These are phyloP conservation scores for Terfezia boudieri DNA, from an alignment of 495 filamentous ascomycete species.

Conservation along the genomic window DNA sequence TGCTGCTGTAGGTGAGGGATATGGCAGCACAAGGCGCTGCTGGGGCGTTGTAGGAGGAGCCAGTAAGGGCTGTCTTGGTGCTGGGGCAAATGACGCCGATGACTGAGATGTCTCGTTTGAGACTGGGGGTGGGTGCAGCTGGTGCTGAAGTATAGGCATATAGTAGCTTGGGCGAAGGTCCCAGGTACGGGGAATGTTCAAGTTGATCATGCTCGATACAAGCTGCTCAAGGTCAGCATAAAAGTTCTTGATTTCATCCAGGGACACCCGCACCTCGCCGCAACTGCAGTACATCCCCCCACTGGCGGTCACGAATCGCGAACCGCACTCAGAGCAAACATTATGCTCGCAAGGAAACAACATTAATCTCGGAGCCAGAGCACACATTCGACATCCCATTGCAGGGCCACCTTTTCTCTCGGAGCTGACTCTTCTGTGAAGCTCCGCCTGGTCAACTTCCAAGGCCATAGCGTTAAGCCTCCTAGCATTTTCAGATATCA, in stretches of 20 bases:
- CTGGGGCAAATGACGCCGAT: no score
- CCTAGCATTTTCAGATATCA: not conserved
- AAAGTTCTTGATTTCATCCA: not conserved
- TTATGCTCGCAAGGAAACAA: constrained; percentile 15
- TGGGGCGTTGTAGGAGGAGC: constrained; percentile 4
- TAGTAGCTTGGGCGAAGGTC: constrained; percentile 1
- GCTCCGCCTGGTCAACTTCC: not conserved
- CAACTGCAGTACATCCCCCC: constrained; percentile 16
- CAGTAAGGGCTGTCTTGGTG: not conserved
- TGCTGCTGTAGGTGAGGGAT: not conserved
- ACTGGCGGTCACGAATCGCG: constrained; percentile 13
- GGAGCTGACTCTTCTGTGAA: not conserved
- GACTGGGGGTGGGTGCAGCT: not conserved
- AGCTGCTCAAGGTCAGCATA: constrained; percentile 3
- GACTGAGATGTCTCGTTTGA: not conserved
- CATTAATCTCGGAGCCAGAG: constrained; percentile 9
- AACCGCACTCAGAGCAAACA: constrained; percentile 14
- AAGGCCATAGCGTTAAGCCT: not conserved
- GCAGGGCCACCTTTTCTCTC: not conserved
- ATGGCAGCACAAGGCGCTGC: not conserved
- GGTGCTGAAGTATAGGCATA: not conserved
- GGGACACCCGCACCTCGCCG: constrained; percentile 10
- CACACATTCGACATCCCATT: not conserved
- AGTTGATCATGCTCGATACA: constrained; percentile 13
- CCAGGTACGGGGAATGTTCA: constrained; percentile 2